Evolutionary conservation across 805 yeast genomes (phyloP).

Genomic region (Cyberlindnera veronae): DNA sequence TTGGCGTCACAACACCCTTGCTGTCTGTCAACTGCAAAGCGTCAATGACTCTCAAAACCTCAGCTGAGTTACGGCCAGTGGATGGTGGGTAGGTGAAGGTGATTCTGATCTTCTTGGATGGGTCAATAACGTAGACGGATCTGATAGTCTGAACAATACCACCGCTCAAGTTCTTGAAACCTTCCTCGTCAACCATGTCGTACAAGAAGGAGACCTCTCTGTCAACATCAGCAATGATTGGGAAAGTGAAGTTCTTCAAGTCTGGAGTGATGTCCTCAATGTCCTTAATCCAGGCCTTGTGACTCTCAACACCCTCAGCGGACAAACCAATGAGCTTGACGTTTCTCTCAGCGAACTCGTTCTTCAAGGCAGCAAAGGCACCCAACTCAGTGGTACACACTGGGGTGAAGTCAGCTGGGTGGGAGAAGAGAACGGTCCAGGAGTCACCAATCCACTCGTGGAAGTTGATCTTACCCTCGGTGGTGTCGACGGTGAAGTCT

Average conservation of each 20-base stretch:
- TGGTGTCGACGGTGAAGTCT: slow-evolving; percentile 78
- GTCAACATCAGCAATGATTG: slow-evolving; percentile 84
- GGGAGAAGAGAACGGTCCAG: slow-evolving; percentile 89
- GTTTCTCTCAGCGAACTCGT: slow-evolving; percentile 81
- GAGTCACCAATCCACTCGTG: slow-evolving; percentile 82
- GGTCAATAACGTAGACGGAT: slow-evolving; percentile 90
- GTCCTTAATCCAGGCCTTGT: slow-evolving; percentile 85
- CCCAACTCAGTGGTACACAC: slow-evolving; percentile 96
- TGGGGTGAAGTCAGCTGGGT: slow-evolving; percentile 96
- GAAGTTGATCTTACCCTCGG: slow-evolving; percentile 80
- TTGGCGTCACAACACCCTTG: slow-evolving; percentile 84
- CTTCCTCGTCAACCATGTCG: slow-evolving; percentile 87
- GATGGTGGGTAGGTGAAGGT: slow-evolving; percentile 90
- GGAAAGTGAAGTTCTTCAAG: slow-evolving; percentile 76
- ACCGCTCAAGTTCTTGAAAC: slow-evolving; percentile 66
- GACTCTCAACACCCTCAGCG: slow-evolving; percentile 77
- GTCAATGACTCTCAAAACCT: slow-evolving; percentile 86
- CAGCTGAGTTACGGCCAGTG: slow-evolving; percentile 90
- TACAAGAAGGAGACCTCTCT: slow-evolving; percentile 81
- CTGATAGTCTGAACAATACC: slow-evolving; percentile 86
- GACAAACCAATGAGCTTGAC: slow-evolving; percentile 88
- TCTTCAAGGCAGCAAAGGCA: slow-evolving; percentile 85
- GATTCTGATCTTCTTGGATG: slow-evolving; percentile 82
- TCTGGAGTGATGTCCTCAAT: slow-evolving; percentile 74
- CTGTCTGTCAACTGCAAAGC: slow-evolving; percentile 83